Evolutionary conservation across 441 rosid species (phyloP), one percentile per base, ranked within the genome.

Genomic region (Arabidopsis lyrata): DNA sequence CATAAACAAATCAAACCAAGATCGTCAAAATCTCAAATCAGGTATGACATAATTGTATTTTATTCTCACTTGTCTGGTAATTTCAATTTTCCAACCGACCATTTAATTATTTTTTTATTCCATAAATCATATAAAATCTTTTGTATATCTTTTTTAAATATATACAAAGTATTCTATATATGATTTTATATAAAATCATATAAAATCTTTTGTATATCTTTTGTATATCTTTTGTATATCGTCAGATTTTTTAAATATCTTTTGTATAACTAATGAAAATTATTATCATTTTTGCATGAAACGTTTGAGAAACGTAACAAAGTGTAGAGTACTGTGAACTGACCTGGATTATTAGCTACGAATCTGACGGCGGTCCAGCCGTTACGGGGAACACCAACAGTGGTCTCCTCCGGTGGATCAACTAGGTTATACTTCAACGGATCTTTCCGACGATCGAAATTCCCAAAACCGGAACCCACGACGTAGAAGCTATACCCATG

Each of bases 361-460:
- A 83, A 86, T 63, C 86, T 72, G 32, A 86, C 50, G 44, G 83
- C 83, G n/a, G 62, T 54, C 86, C 87, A 84, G 42, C 89, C 87
- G 27, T 66, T 73, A 32, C 58, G 57, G 0, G 83, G 85, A 53
- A 86, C 84, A 3, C 78, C 76, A 8, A 82, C 70, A 27, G 85
- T 86, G 11, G 78, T 82, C n/a, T 76, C 75, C 31, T 76, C 77
- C 6, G 85, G 83, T 22, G 88, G 86, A 74, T 86, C 85, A 44
- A 68, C 70, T 18, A 84, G 18, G 12, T 73, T 78, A 56, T 78
- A 78, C 35, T 13, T 73, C 58, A 63, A 67, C 8, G 81, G 82
- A 69, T 78, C 82, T 15, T 54, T 78, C 27, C 29, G 52, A 3
- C 45, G 6, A 74, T 78, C 53, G 6, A 78, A 78, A 57, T 78